Evolutionary conservation across 805 yeast species (phyloP), one percentile per base, ranked within the genome.

Genomic region (Lachancea dasiensis): DNA sequence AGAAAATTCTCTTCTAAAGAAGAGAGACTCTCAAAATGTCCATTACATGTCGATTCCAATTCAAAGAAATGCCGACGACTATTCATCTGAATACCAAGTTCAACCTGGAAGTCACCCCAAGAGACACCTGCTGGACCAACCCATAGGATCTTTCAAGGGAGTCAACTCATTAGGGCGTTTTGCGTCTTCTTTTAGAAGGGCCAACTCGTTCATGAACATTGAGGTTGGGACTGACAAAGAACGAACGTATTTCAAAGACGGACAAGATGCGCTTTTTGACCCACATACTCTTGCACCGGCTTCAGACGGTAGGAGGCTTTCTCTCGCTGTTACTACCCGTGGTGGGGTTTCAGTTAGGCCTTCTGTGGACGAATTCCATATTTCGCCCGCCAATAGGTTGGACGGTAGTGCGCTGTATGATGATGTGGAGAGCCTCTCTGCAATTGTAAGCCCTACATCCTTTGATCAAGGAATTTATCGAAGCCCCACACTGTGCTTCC

Each of bases 141-240:
- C 75, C 21, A 61, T 74, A 18, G 81, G 81, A 3, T 77, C 82
- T 14, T 77, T 76, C 54, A 69, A 69, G 51, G 81, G 86, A 31
- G 67, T 67, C 16, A 82, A 82, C 60, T 81, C 92, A 1, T 56
- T 86, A 28, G 77, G 80, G 41, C 77, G 83, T 39, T 86, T 86
- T 61, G 94, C 94, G 1, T 75, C 84, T 10, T 85, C 95, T 0
- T 77, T 72, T 52, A 73, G 77, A 27, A 71, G 95, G 55, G 92
- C 95, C 1, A 90, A 84, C 56, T 75, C 86, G 3, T 76, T 82
- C 47, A 74, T 69, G 49, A 73, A 77, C 6, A 67, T 74, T 40
- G 79, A 73, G 38, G 62, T 70, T 1, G 48, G 58, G 25, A 43
- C 63, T 3, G 58, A 54, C 8, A 47, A 51, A 11, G 67, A 72